Conservation (phyloP, 2,329 filamentous ascomycete genomes). For the Xylariomycetidae sp. region DNA sequence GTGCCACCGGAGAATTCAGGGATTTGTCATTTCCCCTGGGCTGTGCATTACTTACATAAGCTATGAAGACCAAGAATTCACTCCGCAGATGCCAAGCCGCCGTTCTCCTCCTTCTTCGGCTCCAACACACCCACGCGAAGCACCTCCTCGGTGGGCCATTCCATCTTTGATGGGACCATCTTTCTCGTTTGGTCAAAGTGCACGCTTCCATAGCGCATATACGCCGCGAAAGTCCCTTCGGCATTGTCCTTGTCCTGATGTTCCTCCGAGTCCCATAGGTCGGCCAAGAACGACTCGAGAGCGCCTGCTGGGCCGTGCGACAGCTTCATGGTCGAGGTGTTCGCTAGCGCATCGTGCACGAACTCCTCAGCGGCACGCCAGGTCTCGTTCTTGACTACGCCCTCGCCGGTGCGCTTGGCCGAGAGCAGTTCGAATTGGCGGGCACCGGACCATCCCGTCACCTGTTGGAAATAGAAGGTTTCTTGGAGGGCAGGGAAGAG, state of each 20-base stretch:
- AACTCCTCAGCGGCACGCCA: conserved; percentile 25
- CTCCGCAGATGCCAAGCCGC: too few species aligned
- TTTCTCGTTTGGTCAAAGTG: conserved; percentile 22
- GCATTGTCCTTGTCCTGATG: conserved; percentile 25
- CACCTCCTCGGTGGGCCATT: conserved; percentile 19
- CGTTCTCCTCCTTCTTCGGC: conserved; percentile 10
- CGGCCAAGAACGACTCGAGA: conserved; percentile 24
- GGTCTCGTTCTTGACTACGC: conserved; percentile 19
- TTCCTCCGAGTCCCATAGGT: conserved; percentile 27
- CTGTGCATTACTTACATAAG: too few species aligned
- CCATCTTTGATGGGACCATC: conserved; percentile 18
- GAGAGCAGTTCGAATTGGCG: conserved; percentile 28
- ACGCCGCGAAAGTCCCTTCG: conserved; percentile 25
- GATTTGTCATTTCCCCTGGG: too few species aligned
- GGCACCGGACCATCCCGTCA: conserved; percentile 26
- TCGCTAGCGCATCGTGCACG: conserved; percentile 25
- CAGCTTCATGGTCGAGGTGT: conserved; percentile 29
- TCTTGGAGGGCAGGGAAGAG: conserved; percentile 27
- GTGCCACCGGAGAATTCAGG: too few species aligned
- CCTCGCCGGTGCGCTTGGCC: conserved; percentile 18
- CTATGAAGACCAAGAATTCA: too few species aligned
- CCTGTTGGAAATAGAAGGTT: conserved; percentile 24
- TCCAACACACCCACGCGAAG: conserved; percentile 19
- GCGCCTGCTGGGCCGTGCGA: conserved; percentile 25
- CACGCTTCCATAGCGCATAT: conserved; percentile 25